Evolutionary conservation across 2,329 filamentous ascomycete species (phyloP), one percentile per base, ranked within the genome.

Genomic region (Tricladium varicosporioides): DNA sequence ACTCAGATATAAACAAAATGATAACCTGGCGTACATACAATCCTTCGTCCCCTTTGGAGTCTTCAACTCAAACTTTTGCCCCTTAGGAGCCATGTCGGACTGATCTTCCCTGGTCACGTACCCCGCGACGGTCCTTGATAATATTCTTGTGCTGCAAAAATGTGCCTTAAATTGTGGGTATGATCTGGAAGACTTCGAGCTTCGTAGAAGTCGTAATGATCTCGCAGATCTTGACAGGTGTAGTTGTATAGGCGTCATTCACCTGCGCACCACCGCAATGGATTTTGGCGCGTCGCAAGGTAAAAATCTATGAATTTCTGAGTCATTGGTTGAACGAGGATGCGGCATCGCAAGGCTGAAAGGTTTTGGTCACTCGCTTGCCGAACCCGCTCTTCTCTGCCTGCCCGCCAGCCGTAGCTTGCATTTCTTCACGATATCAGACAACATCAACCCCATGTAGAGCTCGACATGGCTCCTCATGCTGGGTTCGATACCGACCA

Each of bases 31-130:
- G 19, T 42, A 61, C 73, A 53, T 72, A 85, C 85, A 96, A 73
- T 96, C 92, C 71, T 91, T 89, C 63, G 91, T 96, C 65, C 92
- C 91, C 81, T 96, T 96, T 61, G 91, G 90, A 69, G 88, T 90
- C 80, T 96, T 96, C 71, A 95, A 81, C 74, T 86, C 84, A 74
- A 88, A 86, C 62, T 79, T 80, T 57, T 71, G 71, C 48, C 62
- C 67, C 63, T 78, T 78, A 40, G 74, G 70, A 52, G 73, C 65
- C 68, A 70, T 71, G 15, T 61, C 49, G 46, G 58, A 19, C 27
- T 65, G 63, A 55, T 63, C 61, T 48, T 60, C 56, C 48, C 48
- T 55, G 13, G 51, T 56, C 46, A 55, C 42, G 33, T 44, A 58
- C 15, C 56, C 56, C 2, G 32, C 55, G 36, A 59, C 55, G 32